phyloP scores from a whole-genome alignment of 2,329 filamentous ascomycete genomes.

The Fusarium nisikadoi region DNA sequence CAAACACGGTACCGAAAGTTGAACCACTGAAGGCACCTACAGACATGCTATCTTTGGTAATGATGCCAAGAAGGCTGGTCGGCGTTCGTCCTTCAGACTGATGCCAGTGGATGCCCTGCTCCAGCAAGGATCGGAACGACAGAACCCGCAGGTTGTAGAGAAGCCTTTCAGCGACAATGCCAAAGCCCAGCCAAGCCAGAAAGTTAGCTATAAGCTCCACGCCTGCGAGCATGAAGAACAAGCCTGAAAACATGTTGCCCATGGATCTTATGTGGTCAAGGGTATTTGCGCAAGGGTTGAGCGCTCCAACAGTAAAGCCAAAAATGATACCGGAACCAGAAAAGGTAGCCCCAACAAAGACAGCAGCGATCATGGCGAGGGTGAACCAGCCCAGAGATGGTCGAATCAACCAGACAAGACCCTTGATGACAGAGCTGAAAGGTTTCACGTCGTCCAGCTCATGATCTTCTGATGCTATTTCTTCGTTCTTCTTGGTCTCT shows the following conservation, averaged over 20 bases:
- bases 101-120: neutral
- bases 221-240: constrained; percentile 65
- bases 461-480: constrained; percentile 45
- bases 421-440: constrained; percentile 50
- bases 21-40: neutral
- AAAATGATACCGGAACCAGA: constrained; percentile 64
- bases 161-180: constrained; percentile 64
- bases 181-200: constrained; percentile 63
- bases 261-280: constrained; percentile 50
- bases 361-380: constrained; percentile 53
- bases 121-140: neutral
- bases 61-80: neutral
- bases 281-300: constrained; percentile 58
- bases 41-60: neutral
- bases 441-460: constrained; percentile 54
- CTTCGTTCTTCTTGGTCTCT: constrained; percentile 23
- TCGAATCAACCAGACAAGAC: constrained; percentile 51
- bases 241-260: constrained; percentile 61
- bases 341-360: constrained; percentile 66
- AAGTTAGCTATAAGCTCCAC: constrained; percentile 63
- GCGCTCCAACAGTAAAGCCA: constrained; percentile 52
- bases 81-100: neutral
- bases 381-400: constrained; percentile 53
- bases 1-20: neutral
- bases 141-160: neutral